Evolutionary conservation across 176 grass and related monocot genomes (phyloP).

Genomic region (Cymbopogon citratus): DNA sequence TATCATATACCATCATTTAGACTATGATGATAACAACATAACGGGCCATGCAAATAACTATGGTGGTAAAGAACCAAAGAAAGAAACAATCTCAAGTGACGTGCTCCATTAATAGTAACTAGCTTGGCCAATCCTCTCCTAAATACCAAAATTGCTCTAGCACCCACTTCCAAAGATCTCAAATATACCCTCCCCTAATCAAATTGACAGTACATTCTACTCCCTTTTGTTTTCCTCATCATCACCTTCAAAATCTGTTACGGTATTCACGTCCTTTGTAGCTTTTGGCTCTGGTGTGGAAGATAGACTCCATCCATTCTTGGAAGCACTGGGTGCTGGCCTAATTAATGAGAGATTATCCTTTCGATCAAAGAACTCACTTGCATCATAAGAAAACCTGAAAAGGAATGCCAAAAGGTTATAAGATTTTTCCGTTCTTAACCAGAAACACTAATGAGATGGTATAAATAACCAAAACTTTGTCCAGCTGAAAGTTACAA

Average conservation of each 20-base stretch:
- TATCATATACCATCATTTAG: slow-evolving; percentile 34
- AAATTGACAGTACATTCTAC: slow-evolving; percentile 23
- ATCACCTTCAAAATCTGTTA: slow-evolving; percentile 38
- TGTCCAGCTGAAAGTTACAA: slow-evolving; percentile 12
- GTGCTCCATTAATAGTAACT: slow-evolving; percentile 28
- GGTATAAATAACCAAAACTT: slow-evolving; percentile 19
- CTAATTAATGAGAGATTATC: slow-evolving; percentile 83
- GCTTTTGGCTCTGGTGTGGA: slow-evolving; percentile 50
- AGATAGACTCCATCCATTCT: slow-evolving; percentile 47
- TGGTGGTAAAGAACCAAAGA: slow-evolving; percentile 5
- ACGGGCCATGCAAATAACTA: not conserved
- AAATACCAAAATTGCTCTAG: slow-evolving; percentile 35
- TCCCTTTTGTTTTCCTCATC: slow-evolving; percentile 93
- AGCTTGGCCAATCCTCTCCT: slow-evolving; percentile 17
- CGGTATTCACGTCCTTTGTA: slow-evolving; percentile 14
- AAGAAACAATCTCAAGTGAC: slow-evolving; percentile 15
- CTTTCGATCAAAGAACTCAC: slow-evolving; percentile 74
- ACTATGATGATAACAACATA: slow-evolving; percentile 10
- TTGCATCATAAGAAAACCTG: slow-evolving; percentile 71
- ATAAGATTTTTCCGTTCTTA: slow-evolving; percentile 9
- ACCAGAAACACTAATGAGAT: not conserved
- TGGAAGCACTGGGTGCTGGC: slow-evolving; percentile 61
- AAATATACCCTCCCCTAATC: not conserved
- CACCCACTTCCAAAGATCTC: not conserved
- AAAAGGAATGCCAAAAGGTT: not conserved